Percentiles rank a stretch among this genome's conserved stretches.
Conservation (phyloP, 495 filamentous ascomycete genomes). For the Trichocladium antarcticum region DNA sequence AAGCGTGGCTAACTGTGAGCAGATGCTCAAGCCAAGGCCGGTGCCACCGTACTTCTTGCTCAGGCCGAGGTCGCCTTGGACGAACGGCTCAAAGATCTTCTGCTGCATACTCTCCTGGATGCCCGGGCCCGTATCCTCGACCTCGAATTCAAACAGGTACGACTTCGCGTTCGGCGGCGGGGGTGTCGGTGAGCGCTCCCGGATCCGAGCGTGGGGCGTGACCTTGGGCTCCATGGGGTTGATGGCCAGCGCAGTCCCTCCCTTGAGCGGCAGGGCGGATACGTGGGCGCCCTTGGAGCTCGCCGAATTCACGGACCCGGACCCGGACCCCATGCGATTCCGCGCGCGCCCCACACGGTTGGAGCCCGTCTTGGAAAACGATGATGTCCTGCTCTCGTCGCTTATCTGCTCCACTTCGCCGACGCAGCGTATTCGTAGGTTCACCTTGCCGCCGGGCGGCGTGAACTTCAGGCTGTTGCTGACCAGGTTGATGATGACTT, state of each 20-base stretch:
- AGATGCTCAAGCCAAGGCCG: slow-evolving; percentile 83
- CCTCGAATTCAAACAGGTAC: slow-evolving; percentile 71
- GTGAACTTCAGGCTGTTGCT: slow-evolving; percentile 93
- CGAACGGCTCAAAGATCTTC: slow-evolving; percentile 86
- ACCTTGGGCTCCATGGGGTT: slow-evolving; percentile 47
- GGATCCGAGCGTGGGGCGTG: slow-evolving; percentile 36
- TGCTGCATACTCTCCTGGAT: slow-evolving; percentile 66
- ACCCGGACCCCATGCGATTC: slow-evolving; percentile 38
- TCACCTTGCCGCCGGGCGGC: slow-evolving; percentile 59
- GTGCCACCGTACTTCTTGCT: slow-evolving; percentile 88
- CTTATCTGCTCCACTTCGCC: slow-evolving; percentile 40
- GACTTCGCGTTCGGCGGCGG: slow-evolving; percentile 47
- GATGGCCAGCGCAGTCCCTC: slow-evolving; percentile 43
- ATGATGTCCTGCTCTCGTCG: slow-evolving; percentile 39
- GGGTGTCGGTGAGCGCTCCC: slow-evolving; percentile 51
- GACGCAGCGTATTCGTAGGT: slow-evolving; percentile 60
- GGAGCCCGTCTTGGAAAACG: slow-evolving; percentile 38
- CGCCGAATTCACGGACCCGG: slow-evolving; percentile 39
- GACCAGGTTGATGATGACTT: slow-evolving; percentile 86
- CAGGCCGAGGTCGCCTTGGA: slow-evolving; percentile 79
- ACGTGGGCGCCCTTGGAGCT: slow-evolving; percentile 30
- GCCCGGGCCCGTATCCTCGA: slow-evolving; percentile 84
- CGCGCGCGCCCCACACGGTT: slow-evolving; percentile 29
- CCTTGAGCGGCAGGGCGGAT: slow-evolving; percentile 21
- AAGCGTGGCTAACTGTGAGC: slow-evolving; percentile 66